Evolutionary conservation across 2,329 filamentous ascomycete genomes (phyloP).

Genomic region (Chaetomium globosum): DNA sequence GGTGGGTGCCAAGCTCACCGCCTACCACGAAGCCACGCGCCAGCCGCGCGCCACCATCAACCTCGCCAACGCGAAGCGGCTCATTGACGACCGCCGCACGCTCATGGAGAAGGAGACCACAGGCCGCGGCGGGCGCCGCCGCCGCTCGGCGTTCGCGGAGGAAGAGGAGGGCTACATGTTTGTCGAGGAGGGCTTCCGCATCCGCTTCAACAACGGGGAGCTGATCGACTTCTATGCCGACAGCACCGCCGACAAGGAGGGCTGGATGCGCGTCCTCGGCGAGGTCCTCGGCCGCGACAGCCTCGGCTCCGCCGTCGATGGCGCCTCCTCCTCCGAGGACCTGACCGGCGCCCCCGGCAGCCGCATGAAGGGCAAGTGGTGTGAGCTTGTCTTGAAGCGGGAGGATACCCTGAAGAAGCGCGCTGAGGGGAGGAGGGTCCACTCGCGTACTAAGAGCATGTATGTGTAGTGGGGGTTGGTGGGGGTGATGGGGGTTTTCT

Average conservation of each 20-base stretch:
- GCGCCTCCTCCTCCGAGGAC: slow-evolving; percentile 43
- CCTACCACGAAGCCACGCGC: slow-evolving; percentile 91
- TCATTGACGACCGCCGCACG: slow-evolving; percentile 88
- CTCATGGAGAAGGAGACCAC: slow-evolving; percentile 82
- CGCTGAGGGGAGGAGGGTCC: slow-evolving; percentile 55
- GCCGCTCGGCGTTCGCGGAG: slow-evolving; percentile 93
- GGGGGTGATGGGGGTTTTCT: background rate
- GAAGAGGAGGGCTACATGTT: slow-evolving; percentile 99
- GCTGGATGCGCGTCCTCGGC: slow-evolving; percentile 86
- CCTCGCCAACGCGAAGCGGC: slow-evolving; percentile 83
- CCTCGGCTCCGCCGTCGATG: slow-evolving; percentile 39
- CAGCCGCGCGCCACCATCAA: slow-evolving; percentile 98
- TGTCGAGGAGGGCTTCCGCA: slow-evolving; percentile 97
- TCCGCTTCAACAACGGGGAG: slow-evolving; percentile 97
- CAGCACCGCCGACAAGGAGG: slow-evolving; percentile 81
- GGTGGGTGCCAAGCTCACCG: slow-evolving; percentile 84
- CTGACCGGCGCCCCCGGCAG: slow-evolving; percentile 41
- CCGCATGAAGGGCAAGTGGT: slow-evolving; percentile 63
- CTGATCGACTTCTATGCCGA: slow-evolving; percentile 99
- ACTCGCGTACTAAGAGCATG: slow-evolving; percentile 63
- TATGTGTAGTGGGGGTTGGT: slow-evolving; percentile 47
- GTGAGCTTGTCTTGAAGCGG: slow-evolving; percentile 66
- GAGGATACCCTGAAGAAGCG: slow-evolving; percentile 62
- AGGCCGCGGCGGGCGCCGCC: slow-evolving; percentile 74
- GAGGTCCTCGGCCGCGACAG: slow-evolving; percentile 67